These are phyloP conservation scores for Debaryomyces subglobosus DNA, from an alignment of 1,139 yeast species.

Conservation along the genomic window DNA sequence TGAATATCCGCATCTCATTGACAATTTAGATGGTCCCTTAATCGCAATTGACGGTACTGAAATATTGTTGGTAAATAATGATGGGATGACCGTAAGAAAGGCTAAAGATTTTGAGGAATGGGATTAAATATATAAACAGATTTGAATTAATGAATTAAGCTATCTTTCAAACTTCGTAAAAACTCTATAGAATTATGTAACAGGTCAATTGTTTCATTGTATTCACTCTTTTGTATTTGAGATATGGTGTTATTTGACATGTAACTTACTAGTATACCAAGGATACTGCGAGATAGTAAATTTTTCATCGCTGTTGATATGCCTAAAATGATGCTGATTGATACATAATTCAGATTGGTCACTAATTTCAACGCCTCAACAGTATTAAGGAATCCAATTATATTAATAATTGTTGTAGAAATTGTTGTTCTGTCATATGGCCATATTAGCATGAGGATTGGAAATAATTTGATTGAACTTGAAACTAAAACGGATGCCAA, in stretches of 20 bases:
- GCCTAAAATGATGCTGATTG: conserved; percentile 7
- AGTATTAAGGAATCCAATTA: conserved; percentile 63
- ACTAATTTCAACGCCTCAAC: conserved; percentile 68
- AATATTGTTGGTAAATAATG: conserved; percentile 59
- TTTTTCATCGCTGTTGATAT: conserved; percentile 7
- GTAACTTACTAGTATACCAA: conserved; percentile 2
- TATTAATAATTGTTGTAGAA: conserved; percentile 61
- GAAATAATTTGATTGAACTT: conserved; percentile 78
- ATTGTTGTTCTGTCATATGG: conserved; percentile 78
- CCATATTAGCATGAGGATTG: conserved; percentile 96
- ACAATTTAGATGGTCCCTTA: conserved; percentile 81
- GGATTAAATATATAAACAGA: conserved; percentile 10
- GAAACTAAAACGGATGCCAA: conserved; percentile 74
- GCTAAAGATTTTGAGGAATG: conserved; percentile 17
- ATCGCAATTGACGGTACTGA: conserved; percentile 67
- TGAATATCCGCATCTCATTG: conserved; percentile 72
- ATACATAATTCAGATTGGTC: conserved; percentile 43
- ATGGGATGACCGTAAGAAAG: conserved; percentile 45
- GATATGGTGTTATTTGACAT: not conserved
- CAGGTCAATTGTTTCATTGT: not conserved
- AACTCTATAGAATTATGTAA: not conserved
- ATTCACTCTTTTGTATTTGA: not conserved
- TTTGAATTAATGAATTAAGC: not conserved
- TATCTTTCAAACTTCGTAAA: not conserved
- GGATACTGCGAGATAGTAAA: not conserved